phyloP scores from a whole-genome alignment of 805 yeast genomes.

The Starmerella kuoi region DNA sequence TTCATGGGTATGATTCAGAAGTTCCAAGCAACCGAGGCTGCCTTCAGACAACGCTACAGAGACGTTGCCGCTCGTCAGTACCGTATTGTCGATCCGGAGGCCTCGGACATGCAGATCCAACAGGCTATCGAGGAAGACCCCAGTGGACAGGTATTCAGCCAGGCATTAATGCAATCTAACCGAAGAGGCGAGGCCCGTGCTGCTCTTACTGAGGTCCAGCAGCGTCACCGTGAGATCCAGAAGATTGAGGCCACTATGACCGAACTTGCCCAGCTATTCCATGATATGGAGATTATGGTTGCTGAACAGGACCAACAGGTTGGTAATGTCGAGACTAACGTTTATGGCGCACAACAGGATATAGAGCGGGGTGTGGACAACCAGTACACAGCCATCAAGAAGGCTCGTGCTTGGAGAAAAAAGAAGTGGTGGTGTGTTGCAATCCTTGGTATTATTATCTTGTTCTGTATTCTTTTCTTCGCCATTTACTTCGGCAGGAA shows the following conservation, averaged over 20 bases:
- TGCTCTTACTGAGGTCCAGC: conserved; percentile 89
- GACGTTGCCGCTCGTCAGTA: conserved; percentile 88
- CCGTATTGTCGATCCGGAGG: conserved; percentile 46
- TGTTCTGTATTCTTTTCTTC: conserved; percentile 21
- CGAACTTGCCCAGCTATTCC: conserved; percentile 85
- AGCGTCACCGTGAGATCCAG: conserved; percentile 87
- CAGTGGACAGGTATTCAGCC: conserved; percentile 86
- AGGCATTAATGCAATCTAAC: conserved; percentile 42
- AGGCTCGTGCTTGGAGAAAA: conserved; percentile 80
- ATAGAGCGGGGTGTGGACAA: conserved; percentile 92
- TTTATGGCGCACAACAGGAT: conserved; percentile 73
- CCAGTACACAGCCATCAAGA: conserved; percentile 75
- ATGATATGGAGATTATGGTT: conserved; percentile 91
- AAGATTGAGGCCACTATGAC: conserved; percentile 92
- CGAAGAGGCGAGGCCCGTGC: conserved; percentile 68
- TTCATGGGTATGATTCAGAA: conserved; percentile 79
- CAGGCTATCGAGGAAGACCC: conserved; percentile 72
- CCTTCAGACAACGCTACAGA: conserved; percentile 71
- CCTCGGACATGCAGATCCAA: conserved; percentile 64
- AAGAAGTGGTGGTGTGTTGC: conserved; percentile 72
- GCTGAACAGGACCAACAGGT: conserved; percentile 88
- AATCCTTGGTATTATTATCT: conserved; percentile 24
- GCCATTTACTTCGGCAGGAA: conserved; percentile 18
- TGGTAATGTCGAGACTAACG: conserved; percentile 69
- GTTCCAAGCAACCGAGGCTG: conserved; percentile 74